Evolutionary conservation across 2,329 filamentous ascomycete genomes (phyloP), one percentile per base, ranked within the genome.

Genomic region (Teratosphaeria epicoccoides): DNA sequence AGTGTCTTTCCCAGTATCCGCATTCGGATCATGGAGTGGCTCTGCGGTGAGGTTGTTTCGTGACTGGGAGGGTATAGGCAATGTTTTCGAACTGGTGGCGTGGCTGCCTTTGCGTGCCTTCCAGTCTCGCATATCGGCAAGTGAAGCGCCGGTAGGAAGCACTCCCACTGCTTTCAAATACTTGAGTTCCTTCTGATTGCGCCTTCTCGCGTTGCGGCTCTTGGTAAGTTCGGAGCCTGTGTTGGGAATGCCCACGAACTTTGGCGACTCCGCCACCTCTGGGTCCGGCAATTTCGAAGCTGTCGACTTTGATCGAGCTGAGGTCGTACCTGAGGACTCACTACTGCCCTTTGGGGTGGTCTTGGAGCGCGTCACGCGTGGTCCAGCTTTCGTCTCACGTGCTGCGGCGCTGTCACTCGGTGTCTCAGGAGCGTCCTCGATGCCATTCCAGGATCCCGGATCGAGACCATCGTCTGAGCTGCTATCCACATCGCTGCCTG

Each of bases 201-300:
- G 75, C 40, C 73, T 73, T 37, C 82, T 73, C 25, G 68, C 61
- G 57, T 85, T 85, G 54, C 80, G 76, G 23, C 68, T 68, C 48
- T 74, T 74, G 0, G 82, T 85, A 17, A 63, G 59, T 22, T 62
- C 57, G 26, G 70, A 72, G 14, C 82, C 82, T 53, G 72, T 49
- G 4, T 73, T 73, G 43, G 79, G 61, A 24, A 40, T 49, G 28
- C 47, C 47, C 12, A 49, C 47, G 22, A 24, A 22, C 29, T 49
- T 43, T 14, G 24, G 20, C 28, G 24, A 14, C n/a, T 20, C 20
- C 9, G 14, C 5, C 33, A 22, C 17, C 12, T 50, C 28, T 33
- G 51, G 46, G 23, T 46, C 47, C 17, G 29, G 43, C 40, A n/a
- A 44, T 50, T 48, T 37, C 23, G 48, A 26, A 24, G 44, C 46